A percentile compares a stretch with the other conserved stretches of the same genome.
These are phyloP conservation scores for Fomitopsis schrenkii DNA, from an alignment of 1,284 basidiomycete genomes.

Conservation along the genomic window DNA sequence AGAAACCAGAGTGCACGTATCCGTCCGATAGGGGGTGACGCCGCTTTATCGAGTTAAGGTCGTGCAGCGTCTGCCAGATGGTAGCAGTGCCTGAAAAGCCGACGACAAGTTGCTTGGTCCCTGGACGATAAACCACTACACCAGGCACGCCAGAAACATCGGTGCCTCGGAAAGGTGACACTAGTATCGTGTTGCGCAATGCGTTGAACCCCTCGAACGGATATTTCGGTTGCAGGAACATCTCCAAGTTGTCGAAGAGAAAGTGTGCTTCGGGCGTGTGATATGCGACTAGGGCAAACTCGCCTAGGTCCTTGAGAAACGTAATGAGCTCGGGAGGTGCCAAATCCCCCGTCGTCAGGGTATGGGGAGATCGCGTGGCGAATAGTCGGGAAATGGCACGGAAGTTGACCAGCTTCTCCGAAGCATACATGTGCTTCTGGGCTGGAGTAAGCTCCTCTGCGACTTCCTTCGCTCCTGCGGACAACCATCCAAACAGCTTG, in stretches of 20 bases:
- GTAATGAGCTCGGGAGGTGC: constrained; percentile 29
- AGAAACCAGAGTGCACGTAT: constrained; percentile 48
- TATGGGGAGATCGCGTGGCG: constrained; percentile 38
- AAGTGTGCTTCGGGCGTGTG: constrained; percentile 30
- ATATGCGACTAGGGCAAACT: constrained; percentile 44
- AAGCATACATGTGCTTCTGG: constrained; percentile 42
- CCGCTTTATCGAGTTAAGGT: constrained; percentile 35
- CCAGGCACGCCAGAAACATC: constrained; percentile 36
- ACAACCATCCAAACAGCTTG: background rate
- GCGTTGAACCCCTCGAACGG: constrained; percentile 45
- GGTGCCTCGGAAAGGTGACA: constrained; percentile 35
- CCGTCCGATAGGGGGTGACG: constrained; percentile 33
- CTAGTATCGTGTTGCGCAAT: constrained; percentile 29
- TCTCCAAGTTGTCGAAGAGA: constrained; percentile 37
- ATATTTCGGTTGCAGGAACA: constrained; percentile 36
- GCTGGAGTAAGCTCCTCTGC: constrained; percentile 8
- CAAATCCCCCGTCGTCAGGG: constrained; percentile 35
- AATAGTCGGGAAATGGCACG: constrained; percentile 43
- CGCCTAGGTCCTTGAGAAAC: constrained; percentile 43
- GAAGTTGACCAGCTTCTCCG: constrained; percentile 47
- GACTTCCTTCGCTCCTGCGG: background rate
- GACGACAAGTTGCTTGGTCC: constrained; percentile 40
- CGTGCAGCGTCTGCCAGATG: constrained; percentile 37
- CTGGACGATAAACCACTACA: constrained; percentile 38
- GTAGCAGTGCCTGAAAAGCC: constrained; percentile 44